A percentile compares a stretch with the other conserved stretches of the same genome.
These are phyloP conservation scores for Oxyria digyna DNA, from an alignment of 148 eudicot species.

Conservation along the genomic window DNA sequence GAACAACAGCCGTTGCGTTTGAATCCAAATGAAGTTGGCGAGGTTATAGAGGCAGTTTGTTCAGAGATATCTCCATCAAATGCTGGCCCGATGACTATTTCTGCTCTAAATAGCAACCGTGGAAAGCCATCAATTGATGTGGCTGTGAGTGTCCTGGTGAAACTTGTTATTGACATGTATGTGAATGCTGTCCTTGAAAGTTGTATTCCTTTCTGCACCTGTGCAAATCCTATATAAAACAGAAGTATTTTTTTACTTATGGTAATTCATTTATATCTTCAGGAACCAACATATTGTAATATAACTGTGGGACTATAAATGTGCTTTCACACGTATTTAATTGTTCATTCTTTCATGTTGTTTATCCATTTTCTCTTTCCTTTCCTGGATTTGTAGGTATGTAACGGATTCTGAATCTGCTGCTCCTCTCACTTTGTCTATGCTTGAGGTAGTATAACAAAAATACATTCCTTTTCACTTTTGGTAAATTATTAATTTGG, in stretches of 20 bases:
- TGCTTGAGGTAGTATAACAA: conserved; percentile 65
- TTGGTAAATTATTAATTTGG: neutral
- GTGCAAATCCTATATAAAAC: neutral
- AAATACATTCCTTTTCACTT: neutral
- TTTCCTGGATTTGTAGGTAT: conserved; percentile 48
- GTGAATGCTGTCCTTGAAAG: conserved; percentile 15
- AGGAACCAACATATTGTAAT: neutral
- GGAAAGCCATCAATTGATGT: conserved; percentile 86
- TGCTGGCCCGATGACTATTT: conserved; percentile 44
- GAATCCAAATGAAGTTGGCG: conserved; percentile 80
- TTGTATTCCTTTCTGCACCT: neutral
- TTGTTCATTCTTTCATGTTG: neutral
- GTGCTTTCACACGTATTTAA: neutral
- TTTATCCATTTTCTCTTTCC: neutral
- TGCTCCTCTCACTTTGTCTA: conserved; percentile 77
- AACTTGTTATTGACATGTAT: conserved; percentile 99
- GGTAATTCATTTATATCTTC: conserved; percentile 1
- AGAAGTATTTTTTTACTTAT: neutral
- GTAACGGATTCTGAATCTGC: conserved; percentile 77
- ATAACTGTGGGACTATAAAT: neutral
- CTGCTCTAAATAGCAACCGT: conserved; percentile 58
- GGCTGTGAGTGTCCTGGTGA: conserved; percentile 94
- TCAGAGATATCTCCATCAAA: conserved; percentile 57
- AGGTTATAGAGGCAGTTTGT: conserved; percentile 94
- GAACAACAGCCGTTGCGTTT: conserved; percentile 90